Evolutionary conservation across 148 eudicot genomes (phyloP), one percentile per base, ranked within the genome.

Genomic region (Camellia granthamiana): DNA sequence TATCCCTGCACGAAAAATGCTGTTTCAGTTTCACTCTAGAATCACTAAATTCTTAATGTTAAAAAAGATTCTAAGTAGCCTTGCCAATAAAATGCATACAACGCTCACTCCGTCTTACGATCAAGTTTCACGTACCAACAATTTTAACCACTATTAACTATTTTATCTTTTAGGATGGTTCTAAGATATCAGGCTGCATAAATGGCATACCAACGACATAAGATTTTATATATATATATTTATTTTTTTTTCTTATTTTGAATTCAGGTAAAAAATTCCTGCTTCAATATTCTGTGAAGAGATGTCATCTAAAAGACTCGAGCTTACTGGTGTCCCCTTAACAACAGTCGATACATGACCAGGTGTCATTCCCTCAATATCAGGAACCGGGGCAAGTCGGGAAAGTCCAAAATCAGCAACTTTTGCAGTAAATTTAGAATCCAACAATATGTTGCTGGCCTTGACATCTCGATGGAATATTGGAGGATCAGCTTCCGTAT

Each of bases 401-500:
- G 98, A 95, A 49, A 95, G 84, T 83, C 98, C 98, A 83, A 95
- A 95, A 85, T 95, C 98, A 82, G 98, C 90, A 78, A 93, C 98
- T 71, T 95, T 95, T 7, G 97, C 96, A 59, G 62, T 90, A 52
- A 84, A 83, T 19, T 83, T 88, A 5, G 94, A 82, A 86, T 95
- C 98, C 65, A 95, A 72, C 76, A 95, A 79, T 78, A 95, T 95
- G 86, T 95, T 95, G 81, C 81, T 95, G 70, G 98, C 91, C 80
- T 95, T 95, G 23, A 95, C 89, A 85, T 95, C 98, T 5, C 98
- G 90, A 81, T 95, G 98, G 72, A 93, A 88, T 85, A 95, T 93
- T 19, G 97, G 98, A 55, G 98, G 97, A 85, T 95, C 87, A n/a
- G 97, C 97, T 85, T 95, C 98, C 0, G 93, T 83, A 76, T 95